These are phyloP conservation scores for Grosmannia clavigera DNA, from an alignment of 2,329 filamentous ascomycete genomes.

Conservation along the genomic window DNA sequence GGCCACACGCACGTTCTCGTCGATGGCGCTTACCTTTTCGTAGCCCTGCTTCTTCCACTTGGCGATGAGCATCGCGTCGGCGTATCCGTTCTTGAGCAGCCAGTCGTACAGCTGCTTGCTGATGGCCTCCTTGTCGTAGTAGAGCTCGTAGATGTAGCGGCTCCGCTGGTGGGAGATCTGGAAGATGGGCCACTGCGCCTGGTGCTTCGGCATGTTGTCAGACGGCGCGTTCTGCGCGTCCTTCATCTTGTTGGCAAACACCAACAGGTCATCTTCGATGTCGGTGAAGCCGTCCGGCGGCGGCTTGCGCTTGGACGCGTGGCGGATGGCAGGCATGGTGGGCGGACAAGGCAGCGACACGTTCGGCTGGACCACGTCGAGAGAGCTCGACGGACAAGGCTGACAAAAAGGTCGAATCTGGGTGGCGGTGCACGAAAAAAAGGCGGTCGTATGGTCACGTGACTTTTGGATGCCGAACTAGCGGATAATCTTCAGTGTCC, in stretches of 20 bases:
- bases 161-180: constrained; percentile 89
- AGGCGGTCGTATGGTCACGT: not conserved
- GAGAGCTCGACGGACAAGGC: not conserved
- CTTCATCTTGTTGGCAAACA: constrained; percentile 86
- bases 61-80: constrained; percentile 87
- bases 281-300: constrained; percentile 79
- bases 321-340: constrained; percentile 64
- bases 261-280: constrained; percentile 74
- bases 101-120: constrained; percentile 87
- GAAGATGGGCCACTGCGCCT: constrained; percentile 94
- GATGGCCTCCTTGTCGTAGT: constrained; percentile 96
- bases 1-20: not conserved
- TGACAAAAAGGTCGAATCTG: not conserved
- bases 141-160: constrained; percentile 92
- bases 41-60: constrained; percentile 99
- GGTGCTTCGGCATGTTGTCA: constrained; percentile 69
- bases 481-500: not conserved
- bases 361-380: not conserved
- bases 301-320: constrained; percentile 64
- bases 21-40: constrained; percentile 56
- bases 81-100: constrained; percentile 92
- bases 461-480: not conserved
- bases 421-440: not conserved
- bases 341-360: not conserved
- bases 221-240: constrained; percentile 84